Percentiles rank a stretch among this genome's conserved stretches.
Evolutionary conservation across 2,329 filamentous ascomycete genomes (phyloP).

Genomic region (Cyphellophora attinorum): DNA sequence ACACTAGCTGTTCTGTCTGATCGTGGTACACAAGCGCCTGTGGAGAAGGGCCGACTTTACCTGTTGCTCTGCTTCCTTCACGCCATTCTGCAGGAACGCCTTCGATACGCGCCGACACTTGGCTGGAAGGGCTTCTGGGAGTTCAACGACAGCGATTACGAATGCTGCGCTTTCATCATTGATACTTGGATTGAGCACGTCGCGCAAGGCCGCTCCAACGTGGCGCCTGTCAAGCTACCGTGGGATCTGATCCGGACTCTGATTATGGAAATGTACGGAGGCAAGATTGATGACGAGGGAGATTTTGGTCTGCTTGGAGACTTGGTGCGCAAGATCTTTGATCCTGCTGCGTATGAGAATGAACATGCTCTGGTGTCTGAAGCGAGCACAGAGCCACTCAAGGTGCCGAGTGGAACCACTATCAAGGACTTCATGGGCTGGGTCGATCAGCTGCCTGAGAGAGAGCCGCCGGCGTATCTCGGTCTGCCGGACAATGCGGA

Average conservation of each 20-base stretch:
- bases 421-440: conserved; percentile 81
- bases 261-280: conserved; percentile 89
- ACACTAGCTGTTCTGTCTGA: conserved; percentile 75
- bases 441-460: conserved; percentile 86
- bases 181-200: conserved; percentile 85
- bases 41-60: conserved; percentile 84
- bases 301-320: conserved; percentile 67
- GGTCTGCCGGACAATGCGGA: conserved; percentile 92
- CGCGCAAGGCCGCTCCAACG: conserved; percentile 78
- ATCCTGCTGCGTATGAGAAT: conserved; percentile 81
- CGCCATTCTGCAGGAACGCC: conserved; percentile 86
- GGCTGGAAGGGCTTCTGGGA: conserved; percentile 99
- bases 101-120: conserved; percentile 85
- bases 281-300: conserved; percentile 86
- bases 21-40: conserved; percentile 68
- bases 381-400: conserved; percentile 50
- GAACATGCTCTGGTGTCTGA: conserved; percentile 80
- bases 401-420: conserved; percentile 69
- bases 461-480: conserved; percentile 90
- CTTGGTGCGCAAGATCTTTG: conserved; percentile 71
- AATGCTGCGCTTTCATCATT: conserved; percentile 92
- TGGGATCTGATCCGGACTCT: conserved; percentile 93
- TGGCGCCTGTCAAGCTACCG: conserved; percentile 85
- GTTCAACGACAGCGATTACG: conserved; percentile 99
- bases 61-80: conserved; percentile 88